phyloP scores from a whole-genome alignment of 2,329 filamentous ascomycete species.

The Ophiostoma himal-ulmi region DNA sequence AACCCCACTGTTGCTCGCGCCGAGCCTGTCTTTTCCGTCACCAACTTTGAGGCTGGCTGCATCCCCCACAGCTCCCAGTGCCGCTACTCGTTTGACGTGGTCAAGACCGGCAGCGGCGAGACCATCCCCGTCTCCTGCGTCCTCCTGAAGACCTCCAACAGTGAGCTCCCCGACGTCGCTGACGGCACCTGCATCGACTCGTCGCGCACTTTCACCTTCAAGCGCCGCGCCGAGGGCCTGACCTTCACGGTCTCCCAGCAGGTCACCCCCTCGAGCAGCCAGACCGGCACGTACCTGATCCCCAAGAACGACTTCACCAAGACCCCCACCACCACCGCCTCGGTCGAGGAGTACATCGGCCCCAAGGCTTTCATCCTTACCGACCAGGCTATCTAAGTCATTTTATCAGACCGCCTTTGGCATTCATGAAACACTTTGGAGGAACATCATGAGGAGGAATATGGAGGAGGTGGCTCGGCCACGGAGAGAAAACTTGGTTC shows the following conservation, averaged over 20 bases:
- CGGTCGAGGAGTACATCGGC: not conserved
- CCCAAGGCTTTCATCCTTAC: not conserved
- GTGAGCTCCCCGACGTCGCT: not conserved
- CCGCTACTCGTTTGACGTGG: not conserved
- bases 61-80: conserved; percentile 12
- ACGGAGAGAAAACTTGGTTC: not conserved
- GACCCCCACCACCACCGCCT: not conserved
- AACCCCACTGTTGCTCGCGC: not conserved
- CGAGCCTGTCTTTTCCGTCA: not conserved
- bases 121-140: not conserved
- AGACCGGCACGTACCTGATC: not conserved
- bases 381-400: not conserved
- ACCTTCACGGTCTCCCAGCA: not conserved
- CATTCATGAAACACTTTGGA: not conserved
- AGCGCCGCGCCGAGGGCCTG: not conserved
- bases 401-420: not conserved
- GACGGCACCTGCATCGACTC: not conserved
- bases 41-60: not conserved
- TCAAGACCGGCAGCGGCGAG: conserved; percentile 1
- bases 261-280: conserved; percentile 2
- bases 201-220: conserved; percentile 5
- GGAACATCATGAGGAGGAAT: not conserved
- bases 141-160: not conserved
- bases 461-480: not conserved
- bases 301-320: not conserved